A percentile compares a stretch with the other conserved stretches of the same genome.
phyloP scores from a whole-genome alignment of 257 asterid genomes.

The Catharanthus roseus region DNA sequence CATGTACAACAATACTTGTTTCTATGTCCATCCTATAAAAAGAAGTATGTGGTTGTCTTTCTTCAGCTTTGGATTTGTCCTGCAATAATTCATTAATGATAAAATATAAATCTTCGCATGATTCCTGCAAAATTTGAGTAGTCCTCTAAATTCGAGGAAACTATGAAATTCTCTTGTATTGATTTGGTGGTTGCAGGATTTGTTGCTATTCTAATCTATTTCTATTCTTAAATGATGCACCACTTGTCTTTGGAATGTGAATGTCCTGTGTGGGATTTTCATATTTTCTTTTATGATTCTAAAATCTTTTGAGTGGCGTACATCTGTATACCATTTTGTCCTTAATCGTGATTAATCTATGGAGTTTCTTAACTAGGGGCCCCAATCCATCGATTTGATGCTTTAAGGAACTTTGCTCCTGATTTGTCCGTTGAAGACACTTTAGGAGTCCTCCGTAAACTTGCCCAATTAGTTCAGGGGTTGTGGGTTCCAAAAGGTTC shows the following conservation, averaged over 20 bases:
- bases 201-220: neutral
- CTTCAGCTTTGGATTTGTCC: too few relatives aligned
- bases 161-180: too few relatives aligned
- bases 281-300: neutral
- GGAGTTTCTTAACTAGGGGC: constrained; percentile 51
- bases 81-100: too few relatives aligned
- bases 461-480: constrained; percentile 80
- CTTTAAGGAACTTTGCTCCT: constrained; percentile 67
- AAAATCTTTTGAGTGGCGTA: neutral
- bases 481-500: constrained; percentile 74
- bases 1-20: neutral
- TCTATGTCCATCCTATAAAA: neutral
- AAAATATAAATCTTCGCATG: too few relatives aligned
- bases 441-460: constrained; percentile 49
- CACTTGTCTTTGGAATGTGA: neutral
- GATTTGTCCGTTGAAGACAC: constrained; percentile 58
- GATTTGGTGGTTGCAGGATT: too few relatives aligned
- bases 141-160: too few relatives aligned
- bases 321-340: too few relatives aligned
- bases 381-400: constrained; percentile 66
- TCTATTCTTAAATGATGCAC: neutral
- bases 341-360: constrained; percentile 17
- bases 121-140: too few relatives aligned
- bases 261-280: neutral
- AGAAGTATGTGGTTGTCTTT: too few relatives aligned